Percentiles rank a stretch among this genome's conserved stretches.
These are phyloP conservation scores for Chaetomium sp. DNA, from an alignment of 2,329 filamentous ascomycete genomes.

Conservation along the genomic window DNA sequence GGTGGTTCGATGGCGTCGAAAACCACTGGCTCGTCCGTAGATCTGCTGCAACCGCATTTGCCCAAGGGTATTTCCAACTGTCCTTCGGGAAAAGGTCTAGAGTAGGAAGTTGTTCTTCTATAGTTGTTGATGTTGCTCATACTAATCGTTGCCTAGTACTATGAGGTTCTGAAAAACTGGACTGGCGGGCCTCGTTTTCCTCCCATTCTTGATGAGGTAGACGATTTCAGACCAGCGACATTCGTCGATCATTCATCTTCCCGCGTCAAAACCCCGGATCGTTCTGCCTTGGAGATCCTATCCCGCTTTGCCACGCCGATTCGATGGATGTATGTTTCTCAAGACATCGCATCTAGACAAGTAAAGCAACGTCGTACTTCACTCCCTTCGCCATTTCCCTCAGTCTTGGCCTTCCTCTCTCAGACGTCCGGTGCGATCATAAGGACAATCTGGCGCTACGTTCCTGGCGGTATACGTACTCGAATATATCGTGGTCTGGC, in stretches of 20 bases:
- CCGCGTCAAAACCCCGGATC: background rate
- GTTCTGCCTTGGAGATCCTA: background rate
- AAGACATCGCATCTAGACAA: background rate
- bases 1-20: background rate
- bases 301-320: background rate
- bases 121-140: background rate
- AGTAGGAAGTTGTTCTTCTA: background rate
- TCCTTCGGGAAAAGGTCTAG: background rate
- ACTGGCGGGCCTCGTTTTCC: slow-evolving; percentile 1
- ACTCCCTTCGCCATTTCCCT: background rate
- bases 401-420: background rate
- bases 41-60: slow-evolving; percentile 5
- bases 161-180: background rate
- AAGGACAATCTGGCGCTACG: background rate
- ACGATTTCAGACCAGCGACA: background rate
- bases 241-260: background rate
- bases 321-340: slow-evolving; percentile 7
- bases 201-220: background rate
- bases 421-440: background rate
- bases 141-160: background rate
- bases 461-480: background rate
- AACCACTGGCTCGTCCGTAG: slow-evolving; percentile 12
- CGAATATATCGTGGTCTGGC: background rate
- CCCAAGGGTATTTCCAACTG: slow-evolving; percentile 3
- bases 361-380: background rate